Evolutionary conservation across 139 green algal species (phyloP).

Genomic region (Microglena sp.): DNA sequence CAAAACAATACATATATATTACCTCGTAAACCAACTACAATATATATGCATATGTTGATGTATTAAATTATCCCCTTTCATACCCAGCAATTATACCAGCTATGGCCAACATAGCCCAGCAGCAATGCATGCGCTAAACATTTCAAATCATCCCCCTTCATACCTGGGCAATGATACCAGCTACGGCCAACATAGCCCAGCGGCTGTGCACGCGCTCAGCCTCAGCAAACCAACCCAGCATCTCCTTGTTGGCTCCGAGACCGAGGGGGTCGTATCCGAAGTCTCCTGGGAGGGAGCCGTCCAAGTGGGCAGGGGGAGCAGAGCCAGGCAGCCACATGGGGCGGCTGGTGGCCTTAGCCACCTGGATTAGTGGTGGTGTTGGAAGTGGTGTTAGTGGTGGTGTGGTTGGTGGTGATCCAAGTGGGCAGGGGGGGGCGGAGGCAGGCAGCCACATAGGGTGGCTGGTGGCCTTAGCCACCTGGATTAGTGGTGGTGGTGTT

Average conservation of each 20-base stretch:
- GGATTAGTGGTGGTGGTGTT: too few relatives aligned
- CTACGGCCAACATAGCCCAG: conserved; percentile 86
- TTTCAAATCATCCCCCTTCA: background rate
- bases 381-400: too few relatives aligned
- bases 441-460: too few relatives aligned
- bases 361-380: too few relatives aligned
- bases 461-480: too few relatives aligned
- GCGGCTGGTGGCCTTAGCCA: conserved; percentile 6
- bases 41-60: too few relatives aligned
- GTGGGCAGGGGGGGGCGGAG: too few relatives aligned
- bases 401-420: too few relatives aligned
- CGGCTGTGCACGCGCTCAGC: conserved; percentile 64
- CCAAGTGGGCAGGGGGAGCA: conserved; percentile 39
- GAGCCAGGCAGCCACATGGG: conserved; percentile 34
- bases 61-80: background rate
- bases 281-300: conserved; percentile 30
- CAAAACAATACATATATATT: too few relatives aligned
- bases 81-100: conserved; percentile 75
- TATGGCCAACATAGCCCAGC: conserved; percentile 86
- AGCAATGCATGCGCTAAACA: conserved; percentile 60
- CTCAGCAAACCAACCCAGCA: conserved; percentile 48
- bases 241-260: conserved; percentile 50
- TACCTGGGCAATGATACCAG: conserved; percentile 72
- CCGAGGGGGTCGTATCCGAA: conserved; percentile 64
- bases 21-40: too few relatives aligned